Evolutionary conservation across 2,329 filamentous ascomycete genomes (phyloP), one percentile per base, ranked within the genome.

Genomic region (Dendrostoma leiphaemia): DNA sequence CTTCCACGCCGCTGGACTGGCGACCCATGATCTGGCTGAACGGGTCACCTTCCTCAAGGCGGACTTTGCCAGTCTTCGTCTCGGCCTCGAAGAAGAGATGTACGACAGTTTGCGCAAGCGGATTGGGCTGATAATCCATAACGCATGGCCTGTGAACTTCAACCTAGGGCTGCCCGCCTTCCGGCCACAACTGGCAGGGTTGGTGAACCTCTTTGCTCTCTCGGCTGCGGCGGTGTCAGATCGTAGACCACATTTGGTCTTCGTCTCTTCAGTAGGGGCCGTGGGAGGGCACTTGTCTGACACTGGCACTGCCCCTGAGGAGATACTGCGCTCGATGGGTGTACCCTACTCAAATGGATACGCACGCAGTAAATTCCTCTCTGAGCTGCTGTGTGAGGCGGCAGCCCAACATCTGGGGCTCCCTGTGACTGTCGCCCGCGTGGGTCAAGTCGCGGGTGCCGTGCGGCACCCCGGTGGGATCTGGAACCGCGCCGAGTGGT

Each of bases 121-220:
- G 3, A 60, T 54, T 40, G 50, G 54, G 0, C 48, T 64, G 13
- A 66, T 76, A 43, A 71, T 79, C 49, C 75, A 79, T 64, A 67
- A 68, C 28, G 74, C 76, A 1, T 78, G 77, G 77, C 70, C 74
- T 1, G 77, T 80, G 8, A 78, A 80, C 60, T 80, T 80, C 69
- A 76, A 75, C 59, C 67, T 79, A 47, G 67, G 69, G 1, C 67
- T 76, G 1, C 60, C 65, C 17, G 74, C 70, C 56, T 77, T 80
- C 60, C 70, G 73, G 49, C 62, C 68, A 10, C 70, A 77, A 57
- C 71, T 80, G 56, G 65, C 62, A 12, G 76, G 73, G 3, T 62
- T 75, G 13, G 64, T 66, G 6, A 73, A 74, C 50, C 67, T 79
- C 7, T 62, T 77, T 35, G 60, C 65, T 4, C 59, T 76, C 1